A percentile compares a stretch with the other conserved stretches of the same genome.
phyloP scores from a whole-genome alignment of 306 rosid genomes.

The Dalbergia cochinchinensis region DNA sequence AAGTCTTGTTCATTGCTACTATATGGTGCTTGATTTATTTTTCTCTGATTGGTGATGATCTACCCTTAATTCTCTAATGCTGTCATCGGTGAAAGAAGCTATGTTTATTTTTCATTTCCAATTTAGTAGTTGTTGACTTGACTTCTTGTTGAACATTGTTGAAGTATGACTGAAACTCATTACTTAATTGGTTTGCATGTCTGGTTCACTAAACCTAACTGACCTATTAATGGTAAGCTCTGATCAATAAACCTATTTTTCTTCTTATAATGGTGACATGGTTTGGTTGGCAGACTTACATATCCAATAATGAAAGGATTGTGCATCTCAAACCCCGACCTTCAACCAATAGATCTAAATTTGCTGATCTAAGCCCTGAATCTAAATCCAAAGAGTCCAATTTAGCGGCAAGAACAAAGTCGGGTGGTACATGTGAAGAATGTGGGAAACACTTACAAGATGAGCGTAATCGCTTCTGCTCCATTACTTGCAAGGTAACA shows the following conservation, averaged over 20 bases:
- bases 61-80: conserved; percentile 16
- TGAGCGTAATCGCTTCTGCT: conserved; percentile 83
- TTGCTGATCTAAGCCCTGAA: conserved; percentile 69
- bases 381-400: conserved; percentile 70
- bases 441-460: conserved; percentile 91
- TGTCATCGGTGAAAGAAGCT: conserved; percentile 1
- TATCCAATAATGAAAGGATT: conserved; percentile 86
- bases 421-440: conserved; percentile 84
- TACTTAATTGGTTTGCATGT: background rate
- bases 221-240: conserved; percentile 5
- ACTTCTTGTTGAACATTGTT: conserved; percentile 6
- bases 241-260: conserved; percentile 15
- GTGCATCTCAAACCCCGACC: conserved; percentile 94
- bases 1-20: conserved; percentile 18
- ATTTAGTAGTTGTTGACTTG: background rate
- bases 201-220: conserved; percentile 23
- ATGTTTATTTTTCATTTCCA: background rate
- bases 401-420: conserved; percentile 64
- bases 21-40: conserved; percentile 31
- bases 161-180: conserved; percentile 14
- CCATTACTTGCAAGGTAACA: conserved; percentile 92
- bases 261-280: conserved; percentile 33
- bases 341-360: conserved; percentile 64
- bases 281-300: conserved; percentile 70
- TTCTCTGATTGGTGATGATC: background rate